phyloP scores from a whole-genome alignment of 768 basidiomycete species.

The Tulasnella sp. region DNA sequence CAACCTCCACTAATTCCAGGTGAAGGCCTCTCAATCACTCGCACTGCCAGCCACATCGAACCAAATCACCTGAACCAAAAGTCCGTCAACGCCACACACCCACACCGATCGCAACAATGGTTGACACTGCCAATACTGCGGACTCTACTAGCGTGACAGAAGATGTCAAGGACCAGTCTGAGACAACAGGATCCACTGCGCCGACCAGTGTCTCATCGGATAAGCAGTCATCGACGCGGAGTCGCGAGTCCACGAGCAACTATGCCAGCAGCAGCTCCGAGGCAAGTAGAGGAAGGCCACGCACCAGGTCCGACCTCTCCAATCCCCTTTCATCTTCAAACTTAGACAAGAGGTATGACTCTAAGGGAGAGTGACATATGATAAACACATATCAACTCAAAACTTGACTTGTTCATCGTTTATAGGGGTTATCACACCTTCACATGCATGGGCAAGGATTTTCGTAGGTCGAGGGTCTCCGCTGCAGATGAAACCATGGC shows the following conservation, averaged over 20 bases:
- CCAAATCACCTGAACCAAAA: too few relatives aligned
- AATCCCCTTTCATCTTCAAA: constrained; percentile 13
- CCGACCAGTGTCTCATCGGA: constrained; percentile 8
- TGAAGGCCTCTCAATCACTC: too few relatives aligned
- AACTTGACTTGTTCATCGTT: neutral
- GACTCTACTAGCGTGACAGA: neutral
- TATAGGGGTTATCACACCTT: constrained; percentile 35
- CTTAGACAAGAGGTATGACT: constrained; percentile 13
- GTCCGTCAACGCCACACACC: too few relatives aligned
- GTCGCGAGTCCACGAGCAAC: constrained; percentile 15
- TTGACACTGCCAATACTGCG: constrained; percentile 5
- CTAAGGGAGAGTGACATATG: too few relatives aligned
- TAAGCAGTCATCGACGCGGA: constrained; percentile 8
- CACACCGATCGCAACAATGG: constrained; percentile 5
- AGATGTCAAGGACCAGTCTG: neutral
- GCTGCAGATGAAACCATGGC: too few relatives aligned
- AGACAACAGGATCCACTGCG: constrained; percentile 1
- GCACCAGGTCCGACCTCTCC: constrained; percentile 14
- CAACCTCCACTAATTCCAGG: too few relatives aligned
- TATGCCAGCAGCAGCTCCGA: constrained; percentile 16
- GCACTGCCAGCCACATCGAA: too few relatives aligned
- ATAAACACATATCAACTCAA: neutral
- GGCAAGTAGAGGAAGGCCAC: constrained; percentile 9
- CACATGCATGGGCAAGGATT: constrained; percentile 32
- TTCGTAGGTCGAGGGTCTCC: too few relatives aligned